Evolutionary conservation across 2,329 filamentous ascomycete genomes (phyloP).

Genomic region (Cladosporium phlei): DNA sequence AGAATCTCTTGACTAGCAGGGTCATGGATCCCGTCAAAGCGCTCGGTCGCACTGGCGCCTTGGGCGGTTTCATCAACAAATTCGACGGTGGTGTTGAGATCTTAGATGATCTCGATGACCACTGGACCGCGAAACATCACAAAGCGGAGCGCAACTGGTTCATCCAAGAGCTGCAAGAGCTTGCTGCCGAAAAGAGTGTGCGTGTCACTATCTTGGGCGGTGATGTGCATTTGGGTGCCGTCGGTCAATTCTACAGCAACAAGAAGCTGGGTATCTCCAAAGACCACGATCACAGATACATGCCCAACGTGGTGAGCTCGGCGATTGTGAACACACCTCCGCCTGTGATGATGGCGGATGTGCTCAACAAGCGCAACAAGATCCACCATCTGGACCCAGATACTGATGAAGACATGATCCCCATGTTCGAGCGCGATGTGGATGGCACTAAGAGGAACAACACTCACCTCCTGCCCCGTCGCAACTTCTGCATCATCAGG

Average conservation of each 20-base stretch:
- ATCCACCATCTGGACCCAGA: slow-evolving; percentile 60
- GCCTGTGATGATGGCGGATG: slow-evolving; percentile 79
- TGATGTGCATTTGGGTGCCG: slow-evolving; percentile 86
- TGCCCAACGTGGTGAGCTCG: slow-evolving; percentile 91
- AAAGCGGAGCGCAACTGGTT: slow-evolving; percentile 84
- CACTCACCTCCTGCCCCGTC: slow-evolving; percentile 76
- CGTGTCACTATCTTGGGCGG: slow-evolving; percentile 89
- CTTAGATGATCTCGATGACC: slow-evolving; percentile 86
- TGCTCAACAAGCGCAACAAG: slow-evolving; percentile 89
- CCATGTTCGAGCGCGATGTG: slow-evolving; percentile 83
- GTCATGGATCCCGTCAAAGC: slow-evolving; percentile 87
- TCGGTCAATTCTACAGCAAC: slow-evolving; percentile 94
- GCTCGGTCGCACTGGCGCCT: slow-evolving; percentile 72
- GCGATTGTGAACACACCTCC: slow-evolving; percentile 91
- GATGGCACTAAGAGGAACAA: slow-evolving; percentile 89
- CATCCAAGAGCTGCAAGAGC: slow-evolving; percentile 84
- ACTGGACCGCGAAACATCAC: slow-evolving; percentile 95
- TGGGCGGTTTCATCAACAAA: slow-evolving; percentile 77
- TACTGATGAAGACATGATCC: slow-evolving; percentile 94
- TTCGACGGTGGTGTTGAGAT: slow-evolving; percentile 92
- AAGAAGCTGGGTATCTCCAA: slow-evolving; percentile 76
- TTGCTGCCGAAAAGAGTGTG: slow-evolving; percentile 87
- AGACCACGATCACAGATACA: slow-evolving; percentile 90
- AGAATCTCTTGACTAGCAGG: slow-evolving; percentile 71
- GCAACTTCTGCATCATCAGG: slow-evolving; percentile 94